phyloP scores from a whole-genome alignment of 2,329 filamentous ascomycete genomes.

The Monosporascus sp. region DNA sequence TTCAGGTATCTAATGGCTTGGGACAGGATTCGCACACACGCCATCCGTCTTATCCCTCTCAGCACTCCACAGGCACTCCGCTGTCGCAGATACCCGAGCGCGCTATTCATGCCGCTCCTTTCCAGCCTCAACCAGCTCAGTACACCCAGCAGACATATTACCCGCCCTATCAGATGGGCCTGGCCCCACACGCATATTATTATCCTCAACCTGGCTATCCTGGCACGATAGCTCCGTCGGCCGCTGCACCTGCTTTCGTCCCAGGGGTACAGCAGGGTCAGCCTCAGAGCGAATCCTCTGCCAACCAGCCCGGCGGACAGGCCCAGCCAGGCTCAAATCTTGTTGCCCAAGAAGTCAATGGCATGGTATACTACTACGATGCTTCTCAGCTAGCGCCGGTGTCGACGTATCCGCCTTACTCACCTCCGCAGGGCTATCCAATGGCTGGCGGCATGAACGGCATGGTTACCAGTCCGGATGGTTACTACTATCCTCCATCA shows the following conservation, averaged over 20 bases:
- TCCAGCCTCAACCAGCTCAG: constrained; percentile 63
- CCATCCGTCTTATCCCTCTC: constrained; percentile 64
- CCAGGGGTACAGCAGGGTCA: constrained; percentile 42
- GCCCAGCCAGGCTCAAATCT: constrained; percentile 50
- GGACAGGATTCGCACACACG: constrained; percentile 58
- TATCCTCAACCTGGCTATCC: constrained; percentile 51
- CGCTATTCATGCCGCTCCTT: constrained; percentile 83
- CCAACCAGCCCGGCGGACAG: constrained; percentile 36
- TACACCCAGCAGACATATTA: constrained; percentile 58
- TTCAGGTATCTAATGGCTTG: constrained; percentile 57
- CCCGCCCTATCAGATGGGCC: constrained; percentile 53
- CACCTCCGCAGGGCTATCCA: constrained; percentile 45
- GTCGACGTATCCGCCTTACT: constrained; percentile 41
- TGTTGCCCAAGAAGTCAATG: constrained; percentile 83
- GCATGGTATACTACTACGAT: constrained; percentile 94
- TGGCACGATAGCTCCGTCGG: constrained; percentile 24
- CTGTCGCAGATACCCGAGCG: constrained; percentile 89
- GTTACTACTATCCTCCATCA: constrained; percentile 64
- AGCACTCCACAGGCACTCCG: constrained; percentile 70
- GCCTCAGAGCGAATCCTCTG: constrained; percentile 27
- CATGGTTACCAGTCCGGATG: constrained; percentile 68
- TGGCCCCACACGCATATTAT: constrained; percentile 59
- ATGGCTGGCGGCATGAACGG: constrained; percentile 60
- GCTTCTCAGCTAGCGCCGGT: constrained; percentile 62
- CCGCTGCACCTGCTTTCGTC: constrained; percentile 51